Conservation (phyloP, 1,139 yeast species). For the Pichia sp. region DNA sequence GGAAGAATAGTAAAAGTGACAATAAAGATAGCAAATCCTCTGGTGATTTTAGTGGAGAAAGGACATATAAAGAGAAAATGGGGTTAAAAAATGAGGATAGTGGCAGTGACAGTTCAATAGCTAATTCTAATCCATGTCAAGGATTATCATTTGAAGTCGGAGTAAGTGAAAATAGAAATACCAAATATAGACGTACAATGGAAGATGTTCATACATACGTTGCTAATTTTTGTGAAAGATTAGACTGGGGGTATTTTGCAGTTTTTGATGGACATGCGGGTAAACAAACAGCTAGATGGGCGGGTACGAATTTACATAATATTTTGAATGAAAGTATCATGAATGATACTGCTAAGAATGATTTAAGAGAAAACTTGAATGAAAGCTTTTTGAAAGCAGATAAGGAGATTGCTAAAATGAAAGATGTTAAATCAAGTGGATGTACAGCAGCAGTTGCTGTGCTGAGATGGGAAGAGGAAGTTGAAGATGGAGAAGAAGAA, state of each 20-base stretch:
- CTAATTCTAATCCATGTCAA: slow-evolving; percentile 28
- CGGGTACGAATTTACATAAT: slow-evolving; percentile 81
- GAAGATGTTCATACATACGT: slow-evolving; percentile 95
- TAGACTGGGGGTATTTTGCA: slow-evolving; percentile 95
- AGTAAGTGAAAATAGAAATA: slow-evolving; percentile 81
- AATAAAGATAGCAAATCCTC: slow-evolving; percentile 1
- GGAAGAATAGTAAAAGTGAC: slow-evolving; percentile 5
- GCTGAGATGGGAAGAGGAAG: slow-evolving; percentile 71
- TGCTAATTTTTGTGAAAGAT: slow-evolving; percentile 80
- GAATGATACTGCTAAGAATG: slow-evolving; percentile 29
- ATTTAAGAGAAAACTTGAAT: slow-evolving; percentile 51
- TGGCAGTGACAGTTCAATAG: not conserved
- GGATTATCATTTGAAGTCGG: slow-evolving; percentile 64
- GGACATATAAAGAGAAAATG: not conserved
- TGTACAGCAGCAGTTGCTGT: slow-evolving; percentile 96
- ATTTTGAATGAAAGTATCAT: slow-evolving; percentile 49
- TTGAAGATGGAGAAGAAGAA: slow-evolving; percentile 19
- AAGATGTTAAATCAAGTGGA: slow-evolving; percentile 66
- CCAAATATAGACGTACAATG: slow-evolving; percentile 80
- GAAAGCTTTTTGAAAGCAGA: slow-evolving; percentile 71
- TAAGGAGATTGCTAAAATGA: slow-evolving; percentile 47
- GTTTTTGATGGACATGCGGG: slow-evolving; percentile 99
- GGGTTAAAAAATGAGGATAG: not conserved
- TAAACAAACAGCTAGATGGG: slow-evolving; percentile 87
- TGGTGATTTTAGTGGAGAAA: not conserved